These are phyloP conservation scores for Mollisiaceae sp. DNA, from an alignment of 2,329 filamentous ascomycete genomes.

Conservation along the genomic window DNA sequence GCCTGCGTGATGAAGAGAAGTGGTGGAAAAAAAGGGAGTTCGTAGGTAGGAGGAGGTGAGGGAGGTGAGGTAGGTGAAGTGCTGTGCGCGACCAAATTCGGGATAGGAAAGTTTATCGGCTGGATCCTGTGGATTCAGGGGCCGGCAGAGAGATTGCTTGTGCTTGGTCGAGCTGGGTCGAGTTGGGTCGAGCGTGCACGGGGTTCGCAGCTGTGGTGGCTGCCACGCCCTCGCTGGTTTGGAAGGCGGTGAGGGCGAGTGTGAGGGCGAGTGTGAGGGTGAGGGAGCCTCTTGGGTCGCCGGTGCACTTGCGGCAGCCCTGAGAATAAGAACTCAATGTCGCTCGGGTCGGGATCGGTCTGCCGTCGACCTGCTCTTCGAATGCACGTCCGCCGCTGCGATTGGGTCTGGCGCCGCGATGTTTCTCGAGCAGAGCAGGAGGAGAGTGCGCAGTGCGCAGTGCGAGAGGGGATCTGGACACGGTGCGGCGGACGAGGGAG, in stretches of 20 bases:
- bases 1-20: background rate
- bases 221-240: background rate
- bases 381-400: background rate
- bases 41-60: too few relatives aligned
- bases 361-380: background rate
- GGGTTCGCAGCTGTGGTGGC: background rate
- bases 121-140: conserved; percentile 19
- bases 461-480: background rate
- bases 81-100: conserved; percentile 20
- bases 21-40: conserved; percentile 11
- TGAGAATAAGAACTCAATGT: background rate
- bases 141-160: conserved; percentile 19
- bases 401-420: conserved; percentile 17
- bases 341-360: too few relatives aligned
- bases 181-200: too few relatives aligned
- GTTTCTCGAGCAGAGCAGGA: background rate
- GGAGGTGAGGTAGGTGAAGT: background rate
- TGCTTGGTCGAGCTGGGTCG: too few relatives aligned
- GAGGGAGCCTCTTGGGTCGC: background rate
- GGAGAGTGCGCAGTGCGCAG: background rate
- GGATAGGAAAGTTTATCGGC: conserved; percentile 20
- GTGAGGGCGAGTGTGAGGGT: too few relatives aligned
- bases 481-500: background rate
- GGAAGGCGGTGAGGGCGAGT: conserved; percentile 9
- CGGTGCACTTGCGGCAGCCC: too few relatives aligned